Evolutionary conservation across 2,329 filamentous ascomycete species (phyloP).

Genomic region (Fusarium pseudonygamai): DNA sequence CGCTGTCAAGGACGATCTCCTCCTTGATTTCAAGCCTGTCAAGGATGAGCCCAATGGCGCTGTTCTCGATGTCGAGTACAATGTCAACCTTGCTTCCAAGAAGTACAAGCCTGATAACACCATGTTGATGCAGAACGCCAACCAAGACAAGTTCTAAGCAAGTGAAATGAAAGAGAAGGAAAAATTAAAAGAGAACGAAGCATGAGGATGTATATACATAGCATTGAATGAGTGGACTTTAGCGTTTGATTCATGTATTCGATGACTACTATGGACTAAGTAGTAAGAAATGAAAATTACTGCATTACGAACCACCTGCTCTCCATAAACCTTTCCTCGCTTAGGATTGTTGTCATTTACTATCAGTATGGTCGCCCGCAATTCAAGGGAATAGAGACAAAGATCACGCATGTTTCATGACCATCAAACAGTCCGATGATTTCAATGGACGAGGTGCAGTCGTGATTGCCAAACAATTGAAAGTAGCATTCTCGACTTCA

Average conservation of each 20-base stretch:
- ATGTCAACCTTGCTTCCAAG: slow-evolving; percentile 56
- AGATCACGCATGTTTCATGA: background rate
- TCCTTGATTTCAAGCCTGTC: slow-evolving; percentile 60
- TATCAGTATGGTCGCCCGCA: accelerated
- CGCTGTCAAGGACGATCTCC: slow-evolving; percentile 62
- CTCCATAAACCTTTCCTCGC: accelerated
- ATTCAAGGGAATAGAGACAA: background rate
- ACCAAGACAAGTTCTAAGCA: slow-evolving; percentile 41
- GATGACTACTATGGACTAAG: background rate
- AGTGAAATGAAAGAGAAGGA: background rate
- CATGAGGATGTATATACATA: slow-evolving; percentile 4
- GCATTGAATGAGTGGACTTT: slow-evolving; percentile 10
- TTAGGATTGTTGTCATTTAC: accelerated
- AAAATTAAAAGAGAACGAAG: background rate
- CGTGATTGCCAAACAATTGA: background rate
- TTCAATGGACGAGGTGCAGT: accelerated
- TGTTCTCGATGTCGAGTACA: slow-evolving; percentile 52
- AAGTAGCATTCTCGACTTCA: accelerated
- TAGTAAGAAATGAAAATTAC: slow-evolving; percentile 3
- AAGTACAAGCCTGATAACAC: slow-evolving; percentile 51
- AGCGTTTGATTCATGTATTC: slow-evolving; percentile 19
- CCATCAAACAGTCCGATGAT: too few relatives aligned
- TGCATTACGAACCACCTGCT: background rate
- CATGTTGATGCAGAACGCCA: slow-evolving; percentile 44
- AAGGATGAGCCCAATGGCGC: slow-evolving; percentile 50